Conservation (phyloP, 1,284 basidiomycete species). For the Ceratobasidium papillatum region DNA sequence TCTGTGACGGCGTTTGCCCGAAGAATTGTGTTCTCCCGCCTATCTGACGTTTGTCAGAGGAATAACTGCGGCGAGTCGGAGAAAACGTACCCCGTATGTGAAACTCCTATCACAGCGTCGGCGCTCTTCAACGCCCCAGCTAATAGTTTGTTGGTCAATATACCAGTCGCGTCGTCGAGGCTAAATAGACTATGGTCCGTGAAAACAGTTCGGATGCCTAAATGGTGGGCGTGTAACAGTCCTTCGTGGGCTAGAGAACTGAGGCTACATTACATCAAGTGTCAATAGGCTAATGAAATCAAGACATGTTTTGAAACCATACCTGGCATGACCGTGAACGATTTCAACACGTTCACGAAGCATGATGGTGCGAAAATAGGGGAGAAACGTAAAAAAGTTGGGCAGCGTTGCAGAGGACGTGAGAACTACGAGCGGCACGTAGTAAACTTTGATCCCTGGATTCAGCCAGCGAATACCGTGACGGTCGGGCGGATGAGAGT, state of each 20-base stretch:
- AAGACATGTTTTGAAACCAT: neutral
- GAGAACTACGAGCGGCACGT: conserved; percentile 89
- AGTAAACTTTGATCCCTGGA: conserved; percentile 91
- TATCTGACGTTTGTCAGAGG: conserved; percentile 49
- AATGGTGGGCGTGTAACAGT: conserved; percentile 84
- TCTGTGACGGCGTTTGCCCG: conserved; percentile 59
- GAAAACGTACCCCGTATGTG: conserved; percentile 85
- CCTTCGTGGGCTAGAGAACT: conserved; percentile 92
- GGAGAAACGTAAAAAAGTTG: conserved; percentile 91
- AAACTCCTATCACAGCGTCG: conserved; percentile 95
- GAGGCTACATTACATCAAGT: conserved; percentile 56
- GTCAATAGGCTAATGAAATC: neutral
- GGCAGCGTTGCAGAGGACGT: conserved; percentile 92
- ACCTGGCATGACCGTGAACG: conserved; percentile 88
- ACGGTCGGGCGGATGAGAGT: conserved; percentile 85
- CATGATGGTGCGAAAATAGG: conserved; percentile 89
- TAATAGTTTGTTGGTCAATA: conserved; percentile 95
- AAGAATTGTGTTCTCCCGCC: conserved; percentile 94
- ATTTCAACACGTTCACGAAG: conserved; percentile 87
- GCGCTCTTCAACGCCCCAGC: conserved; percentile 87
- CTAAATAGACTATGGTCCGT: conserved; percentile 98
- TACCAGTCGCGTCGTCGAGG: conserved; percentile 94
- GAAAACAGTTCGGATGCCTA: conserved; percentile 89
- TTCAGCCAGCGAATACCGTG: conserved; percentile 89
- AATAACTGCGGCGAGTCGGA: neutral